These are phyloP conservation scores for Dissoconium aciculare DNA, from an alignment of 2,329 filamentous ascomycete species.

Conservation along the genomic window DNA sequence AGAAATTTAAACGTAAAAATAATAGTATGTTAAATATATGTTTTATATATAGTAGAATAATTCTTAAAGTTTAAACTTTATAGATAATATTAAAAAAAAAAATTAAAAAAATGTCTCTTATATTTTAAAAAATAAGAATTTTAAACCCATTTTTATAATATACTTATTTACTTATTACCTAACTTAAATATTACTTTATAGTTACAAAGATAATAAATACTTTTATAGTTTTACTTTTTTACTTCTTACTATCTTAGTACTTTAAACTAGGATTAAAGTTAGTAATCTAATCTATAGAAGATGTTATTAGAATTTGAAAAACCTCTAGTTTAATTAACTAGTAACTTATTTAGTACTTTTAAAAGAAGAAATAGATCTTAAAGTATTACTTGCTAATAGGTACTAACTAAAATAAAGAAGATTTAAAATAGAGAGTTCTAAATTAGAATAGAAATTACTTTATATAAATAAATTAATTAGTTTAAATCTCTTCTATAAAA, in stretches of 20 bases:
- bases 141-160: neutral
- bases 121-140: neutral
- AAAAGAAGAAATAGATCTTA: neutral
- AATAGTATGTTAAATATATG: neutral
- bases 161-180: neutral
- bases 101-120: neutral
- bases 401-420: neutral
- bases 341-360: neutral
- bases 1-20: neutral
- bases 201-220: neutral
- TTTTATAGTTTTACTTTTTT: too few species aligned
- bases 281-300: neutral
- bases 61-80: slow-evolving; percentile 1
- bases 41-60: neutral
- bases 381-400: neutral
- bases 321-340: neutral
- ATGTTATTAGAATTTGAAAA: neutral
- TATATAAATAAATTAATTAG: neutral
- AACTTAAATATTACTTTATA: neutral
- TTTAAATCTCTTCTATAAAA: too few species aligned
- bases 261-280: too few species aligned
- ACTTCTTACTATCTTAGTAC: too few species aligned
- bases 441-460: neutral
- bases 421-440: neutral
- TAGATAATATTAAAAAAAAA: neutral